A percentile compares a stretch with the other conserved stretches of the same genome.
Conservation (phyloP, 2,329 filamentous ascomycete species). For the Aspergillus ustus region DNA sequence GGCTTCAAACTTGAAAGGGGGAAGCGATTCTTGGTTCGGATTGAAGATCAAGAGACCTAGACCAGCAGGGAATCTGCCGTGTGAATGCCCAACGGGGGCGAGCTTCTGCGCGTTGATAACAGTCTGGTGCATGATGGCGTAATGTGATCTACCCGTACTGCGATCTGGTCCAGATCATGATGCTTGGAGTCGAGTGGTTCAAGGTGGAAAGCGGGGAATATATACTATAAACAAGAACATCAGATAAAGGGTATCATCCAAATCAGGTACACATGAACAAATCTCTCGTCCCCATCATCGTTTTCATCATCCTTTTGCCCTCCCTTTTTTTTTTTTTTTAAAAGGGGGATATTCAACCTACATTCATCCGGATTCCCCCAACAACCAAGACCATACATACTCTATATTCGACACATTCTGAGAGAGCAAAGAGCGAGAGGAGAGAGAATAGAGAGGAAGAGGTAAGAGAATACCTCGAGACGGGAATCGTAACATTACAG, state of each 20-base stretch:
- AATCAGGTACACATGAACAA: slow-evolving; percentile 6
- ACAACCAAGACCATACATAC: slow-evolving; percentile 25
- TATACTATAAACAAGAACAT: slow-evolving; percentile 16
- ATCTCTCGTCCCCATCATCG: slow-evolving; percentile 6
- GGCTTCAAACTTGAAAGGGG: background rate
- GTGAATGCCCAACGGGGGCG: background rate
- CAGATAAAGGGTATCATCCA: slow-evolving; percentile 13
- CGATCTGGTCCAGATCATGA: background rate
- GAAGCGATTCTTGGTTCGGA: background rate
- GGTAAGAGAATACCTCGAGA: background rate
- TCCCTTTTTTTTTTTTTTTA: slow-evolving; percentile 13
- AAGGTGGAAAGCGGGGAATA: background rate
- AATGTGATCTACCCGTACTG: slow-evolving; percentile 5
- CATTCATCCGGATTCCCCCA: slow-evolving; percentile 17
- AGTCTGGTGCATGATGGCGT: slow-evolving; percentile 3
- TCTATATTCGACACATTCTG: slow-evolving; percentile 27
- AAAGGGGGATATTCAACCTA: slow-evolving; percentile 21
- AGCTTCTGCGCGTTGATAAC: background rate
- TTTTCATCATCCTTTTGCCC: slow-evolving; percentile 11
- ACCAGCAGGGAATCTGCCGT: background rate
- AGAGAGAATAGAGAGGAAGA: background rate
- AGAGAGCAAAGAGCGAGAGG: slow-evolving; percentile 10
- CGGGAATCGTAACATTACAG: slow-evolving; percentile 20
- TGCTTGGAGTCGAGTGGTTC: background rate
- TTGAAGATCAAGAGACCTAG: slow-evolving; percentile 4